Evolutionary conservation across 768 basidiomycete genomes (phyloP), one percentile per base, ranked within the genome.

Genomic region (Lactarius indigo): DNA sequence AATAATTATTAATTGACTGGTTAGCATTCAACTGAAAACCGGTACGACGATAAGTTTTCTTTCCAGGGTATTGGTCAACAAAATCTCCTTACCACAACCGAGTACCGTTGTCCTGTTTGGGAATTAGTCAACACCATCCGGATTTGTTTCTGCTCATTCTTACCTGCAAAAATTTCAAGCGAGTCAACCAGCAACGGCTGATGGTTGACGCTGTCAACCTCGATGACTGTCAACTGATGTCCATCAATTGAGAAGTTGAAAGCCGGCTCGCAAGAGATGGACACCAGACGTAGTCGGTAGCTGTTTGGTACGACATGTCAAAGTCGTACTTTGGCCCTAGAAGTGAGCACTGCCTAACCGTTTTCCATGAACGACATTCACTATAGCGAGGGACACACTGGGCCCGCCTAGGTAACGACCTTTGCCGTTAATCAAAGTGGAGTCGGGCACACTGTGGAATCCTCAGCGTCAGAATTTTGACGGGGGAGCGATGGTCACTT

Each of bases 51-150:
- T 62, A 18, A 52, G 28, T 15, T 28, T 30, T 17, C n/a, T n/a
- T 9, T 44, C 8, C 10, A 44, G 23, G 13, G 28, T 13, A 10
- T 17, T 1, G 28, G 7, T 57, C n/a, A 52, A 57, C 8, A 10
- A 9, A 23, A 31, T 55, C 0, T 23, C 23, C 66, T 44, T 66
- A 75, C 74, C n/a, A 75, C 66, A 57, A 74, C 66, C 18, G 75
- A 75, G 57, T 76, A 76, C 2, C 74, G 70, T 61, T 76, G 75
- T 31, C 50, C 57, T 67, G 23, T 39, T 55, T 42, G 9, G 15
- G 30, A 26, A 41, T 26, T 2, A 8, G 20, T 50, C 26, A 42
- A 39, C 0, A 3, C 12, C 5, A 17, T 30, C 13, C 2, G n/a
- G 12, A 26, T 17, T 12, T 20, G 17, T 28, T 33, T 30, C 18